phyloP scores from a whole-genome alignment of 495 filamentous ascomycete genomes.

The Neurospora sp. region DNA sequence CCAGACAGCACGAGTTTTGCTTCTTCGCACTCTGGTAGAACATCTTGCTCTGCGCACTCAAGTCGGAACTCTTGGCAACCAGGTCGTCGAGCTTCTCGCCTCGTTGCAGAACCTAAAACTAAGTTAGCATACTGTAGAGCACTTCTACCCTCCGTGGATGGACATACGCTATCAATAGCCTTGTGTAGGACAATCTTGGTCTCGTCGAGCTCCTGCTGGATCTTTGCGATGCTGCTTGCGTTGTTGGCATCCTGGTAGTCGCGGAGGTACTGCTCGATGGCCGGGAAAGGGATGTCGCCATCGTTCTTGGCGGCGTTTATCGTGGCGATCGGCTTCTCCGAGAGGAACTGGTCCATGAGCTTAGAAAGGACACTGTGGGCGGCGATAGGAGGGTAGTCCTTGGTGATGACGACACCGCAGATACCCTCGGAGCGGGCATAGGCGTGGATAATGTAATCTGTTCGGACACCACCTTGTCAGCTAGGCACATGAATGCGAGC shows the following conservation, averaged over 20 bases:
- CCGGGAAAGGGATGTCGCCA: slow-evolving; percentile 46
- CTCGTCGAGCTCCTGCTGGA: slow-evolving; percentile 94
- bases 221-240: slow-evolving; percentile 86
- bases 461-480: background rate
- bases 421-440: slow-evolving; percentile 84
- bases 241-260: slow-evolving; percentile 85
- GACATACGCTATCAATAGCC: slow-evolving; percentile 67
- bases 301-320: slow-evolving; percentile 46
- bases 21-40: slow-evolving; percentile 81
- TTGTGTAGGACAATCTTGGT: slow-evolving; percentile 97
- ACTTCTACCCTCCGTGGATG: background rate
- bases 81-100: slow-evolving; percentile 87
- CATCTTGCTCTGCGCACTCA: slow-evolving; percentile 88
- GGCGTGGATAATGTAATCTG: slow-evolving; percentile 77
- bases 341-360: slow-evolving; percentile 85
- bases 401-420: slow-evolving; percentile 76
- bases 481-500: background rate
- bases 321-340: slow-evolving; percentile 59
- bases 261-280: slow-evolving; percentile 70
- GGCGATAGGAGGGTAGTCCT: slow-evolving; percentile 80
- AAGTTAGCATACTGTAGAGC: slow-evolving; percentile 3
- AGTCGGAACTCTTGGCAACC: slow-evolving; percentile 76
- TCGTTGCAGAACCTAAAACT: slow-evolving; percentile 53
- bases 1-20: slow-evolving; percentile 85
- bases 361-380: slow-evolving; percentile 93